Conservation (phyloP, 2,329 filamentous ascomycete genomes). For the Xylaria sp. region DNA sequence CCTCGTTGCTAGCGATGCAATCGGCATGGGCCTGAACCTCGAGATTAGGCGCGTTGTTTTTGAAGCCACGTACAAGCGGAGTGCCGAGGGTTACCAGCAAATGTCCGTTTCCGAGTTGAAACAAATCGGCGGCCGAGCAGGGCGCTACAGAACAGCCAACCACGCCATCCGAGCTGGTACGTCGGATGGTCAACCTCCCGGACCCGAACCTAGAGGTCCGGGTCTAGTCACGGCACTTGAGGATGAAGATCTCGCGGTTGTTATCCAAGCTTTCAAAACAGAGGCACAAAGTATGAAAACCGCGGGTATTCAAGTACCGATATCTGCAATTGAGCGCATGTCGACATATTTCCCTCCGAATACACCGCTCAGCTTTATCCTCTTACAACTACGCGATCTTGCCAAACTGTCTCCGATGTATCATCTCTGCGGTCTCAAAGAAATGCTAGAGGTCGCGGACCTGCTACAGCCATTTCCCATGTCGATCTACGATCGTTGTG, state of each 20-base stretch:
- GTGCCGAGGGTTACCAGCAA: conserved; percentile 66
- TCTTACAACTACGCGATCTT: conserved; percentile 79
- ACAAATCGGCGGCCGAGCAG: conserved; percentile 93
- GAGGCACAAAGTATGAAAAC: conserved; percentile 74
- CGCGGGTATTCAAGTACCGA: conserved; percentile 81
- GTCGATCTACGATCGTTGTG: conserved; percentile 77
- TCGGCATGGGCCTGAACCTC: conserved; percentile 96
- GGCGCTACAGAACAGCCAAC: conserved; percentile 80
- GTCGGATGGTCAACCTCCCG: conserved; percentile 34
- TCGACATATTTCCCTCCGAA: conserved; percentile 82
- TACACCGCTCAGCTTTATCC: conserved; percentile 85
- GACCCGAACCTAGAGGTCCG: conserved; percentile 49
- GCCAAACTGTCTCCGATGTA: conserved; percentile 73
- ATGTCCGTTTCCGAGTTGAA: conserved; percentile 84
- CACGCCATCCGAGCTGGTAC: conserved; percentile 57
- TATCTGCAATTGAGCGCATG: conserved; percentile 76
- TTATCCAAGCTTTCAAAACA: conserved; percentile 71
- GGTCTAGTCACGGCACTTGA: conserved; percentile 86
- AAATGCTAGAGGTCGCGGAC: conserved; percentile 75
- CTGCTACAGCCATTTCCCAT: conserved; percentile 78
- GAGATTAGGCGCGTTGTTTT: conserved; percentile 93
- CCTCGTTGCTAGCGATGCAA: conserved; percentile 92
- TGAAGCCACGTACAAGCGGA: conserved; percentile 78
- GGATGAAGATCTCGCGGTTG: conserved; percentile 70
- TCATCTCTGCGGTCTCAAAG: conserved; percentile 73